Evolutionary conservation across 495 filamentous ascomycete species (phyloP).

Genomic region (Rhypophila decipiens): DNA sequence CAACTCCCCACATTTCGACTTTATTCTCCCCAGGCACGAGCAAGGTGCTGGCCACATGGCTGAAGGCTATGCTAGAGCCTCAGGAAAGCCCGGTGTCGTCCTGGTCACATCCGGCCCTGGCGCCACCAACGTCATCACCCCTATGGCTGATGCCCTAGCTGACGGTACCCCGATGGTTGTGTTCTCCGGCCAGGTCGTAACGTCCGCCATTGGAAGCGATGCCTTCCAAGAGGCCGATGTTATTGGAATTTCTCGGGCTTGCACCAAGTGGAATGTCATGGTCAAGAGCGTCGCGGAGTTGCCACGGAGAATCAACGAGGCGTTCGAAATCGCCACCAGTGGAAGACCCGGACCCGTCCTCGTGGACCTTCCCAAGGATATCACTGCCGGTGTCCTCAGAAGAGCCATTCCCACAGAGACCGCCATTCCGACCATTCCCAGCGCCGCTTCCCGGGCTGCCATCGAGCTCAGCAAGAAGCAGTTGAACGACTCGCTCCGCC

Average conservation of each 20-base stretch:
- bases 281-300: slow-evolving; percentile 72
- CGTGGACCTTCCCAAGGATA: slow-evolving; percentile 74
- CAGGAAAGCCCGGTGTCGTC: slow-evolving; percentile 69
- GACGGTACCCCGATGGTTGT: slow-evolving; percentile 76
- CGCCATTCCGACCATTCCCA: slow-evolving; percentile 58
- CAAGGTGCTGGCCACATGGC: slow-evolving; percentile 81
- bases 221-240: slow-evolving; percentile 79
- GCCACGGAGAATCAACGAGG: slow-evolving; percentile 72
- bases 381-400: slow-evolving; percentile 59
- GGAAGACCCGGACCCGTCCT: slow-evolving; percentile 73
- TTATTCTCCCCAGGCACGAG: slow-evolving; percentile 72
- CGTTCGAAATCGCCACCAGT: slow-evolving; percentile 77
- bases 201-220: slow-evolving; percentile 67
- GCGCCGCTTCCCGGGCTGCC: slow-evolving; percentile 62
- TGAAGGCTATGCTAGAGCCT: slow-evolving; percentile 69
- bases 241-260: slow-evolving; percentile 67
- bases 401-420: slow-evolving; percentile 63
- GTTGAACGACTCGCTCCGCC: slow-evolving; percentile 52
- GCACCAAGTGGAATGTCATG: slow-evolving; percentile 86
- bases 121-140: slow-evolving; percentile 73
- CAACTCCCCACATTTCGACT: slow-evolving; percentile 71
- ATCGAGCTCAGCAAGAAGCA: slow-evolving; percentile 51
- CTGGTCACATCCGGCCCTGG: slow-evolving; percentile 74
- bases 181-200: slow-evolving; percentile 71
- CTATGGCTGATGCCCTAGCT: slow-evolving; percentile 71